Percentiles rank a stretch among this genome's conserved stretches.
These are phyloP conservation scores for Eimeria mitis DNA, from an alignment of 169 alveolate genomes.

Conservation along the genomic window DNA sequence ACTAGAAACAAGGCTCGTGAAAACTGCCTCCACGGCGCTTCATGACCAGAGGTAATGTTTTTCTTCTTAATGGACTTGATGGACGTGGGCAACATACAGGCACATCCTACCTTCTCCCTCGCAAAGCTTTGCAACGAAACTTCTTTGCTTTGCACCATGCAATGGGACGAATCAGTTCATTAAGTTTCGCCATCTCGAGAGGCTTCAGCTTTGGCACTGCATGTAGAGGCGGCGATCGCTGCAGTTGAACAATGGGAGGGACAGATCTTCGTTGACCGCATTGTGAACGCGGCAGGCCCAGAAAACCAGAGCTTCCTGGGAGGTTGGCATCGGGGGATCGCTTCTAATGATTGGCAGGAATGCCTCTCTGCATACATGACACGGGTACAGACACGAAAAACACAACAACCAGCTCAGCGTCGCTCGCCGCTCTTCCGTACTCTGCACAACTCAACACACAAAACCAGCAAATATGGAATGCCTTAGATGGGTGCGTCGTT, in stretches of 20 bases:
- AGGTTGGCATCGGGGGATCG: conserved; percentile 85
- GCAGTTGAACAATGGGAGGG: conserved; percentile 69
- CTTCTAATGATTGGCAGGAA: conserved; percentile 84
- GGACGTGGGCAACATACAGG: not conserved
- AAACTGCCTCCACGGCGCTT: not conserved
- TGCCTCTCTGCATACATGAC: conserved; percentile 89
- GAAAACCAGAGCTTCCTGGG: conserved; percentile 81
- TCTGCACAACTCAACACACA: conserved; percentile 62
- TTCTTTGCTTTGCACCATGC: not conserved
- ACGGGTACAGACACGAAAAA: conserved; percentile 90
- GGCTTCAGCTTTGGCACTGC: conserved; percentile 4
- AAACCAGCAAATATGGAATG: not conserved
- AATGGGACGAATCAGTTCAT: not conserved
- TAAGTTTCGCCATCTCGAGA: not conserved
- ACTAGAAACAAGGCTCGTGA: not conserved
- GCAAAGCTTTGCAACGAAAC: not conserved
- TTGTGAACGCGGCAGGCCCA: conserved; percentile 90
- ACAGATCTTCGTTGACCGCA: conserved; percentile 88
- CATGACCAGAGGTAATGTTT: not conserved
- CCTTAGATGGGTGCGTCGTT: not conserved
- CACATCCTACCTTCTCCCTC: not conserved
- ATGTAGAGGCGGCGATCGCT: conserved; percentile 27
- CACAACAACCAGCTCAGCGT: conserved; percentile 86
- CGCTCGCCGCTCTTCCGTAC: conserved; percentile 80
- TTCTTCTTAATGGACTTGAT: not conserved